phyloP scores from a whole-genome alignment of 108 stramenopile species.

The Pseudonitzschia multiseries region DNA sequence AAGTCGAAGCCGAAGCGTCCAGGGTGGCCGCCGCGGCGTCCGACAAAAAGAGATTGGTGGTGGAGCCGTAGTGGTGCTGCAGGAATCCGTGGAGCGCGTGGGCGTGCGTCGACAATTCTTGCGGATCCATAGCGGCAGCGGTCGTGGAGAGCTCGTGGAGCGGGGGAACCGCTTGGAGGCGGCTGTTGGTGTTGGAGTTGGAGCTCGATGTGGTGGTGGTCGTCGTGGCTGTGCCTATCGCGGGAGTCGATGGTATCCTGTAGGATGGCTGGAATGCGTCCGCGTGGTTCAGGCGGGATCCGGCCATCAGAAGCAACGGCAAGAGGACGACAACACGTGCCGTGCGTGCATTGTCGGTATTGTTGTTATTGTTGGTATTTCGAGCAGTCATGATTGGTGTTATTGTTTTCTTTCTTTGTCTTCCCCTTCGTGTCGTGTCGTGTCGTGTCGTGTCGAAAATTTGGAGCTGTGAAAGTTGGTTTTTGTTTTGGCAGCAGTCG shows the following conservation, averaged over 20 bases:
- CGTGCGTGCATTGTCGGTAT: not conserved
- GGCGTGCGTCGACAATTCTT: conserved; percentile 5
- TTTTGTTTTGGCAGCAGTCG: no score
- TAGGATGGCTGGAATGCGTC: not conserved
- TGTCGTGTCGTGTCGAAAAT: not conserved
- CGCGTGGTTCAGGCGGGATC: not conserved
- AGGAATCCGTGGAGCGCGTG: conserved; percentile 6
- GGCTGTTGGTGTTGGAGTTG: not conserved
- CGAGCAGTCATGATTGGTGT: not conserved
- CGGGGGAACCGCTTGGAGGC: not conserved
- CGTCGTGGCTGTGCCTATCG: no score
- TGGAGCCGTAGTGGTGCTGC: conserved; percentile 6
- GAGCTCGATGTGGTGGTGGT: no score
- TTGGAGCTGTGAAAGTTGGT: not conserved
- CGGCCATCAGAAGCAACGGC: not conserved
- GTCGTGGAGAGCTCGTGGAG: not conserved
- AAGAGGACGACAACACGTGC: not conserved
- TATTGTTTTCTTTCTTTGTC: not conserved
- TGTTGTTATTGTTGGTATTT: not conserved
- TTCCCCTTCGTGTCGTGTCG: not conserved
- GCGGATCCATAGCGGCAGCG: not conserved
- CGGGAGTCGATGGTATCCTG: not conserved
- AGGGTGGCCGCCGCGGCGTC: not conserved
- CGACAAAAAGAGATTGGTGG: not conserved
- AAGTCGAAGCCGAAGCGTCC: no score